Percentiles rank a stretch among this genome's conserved stretches.
Conservation (phyloP, 2,329 filamentous ascomycete species). For the Cytospora leucostoma region DNA sequence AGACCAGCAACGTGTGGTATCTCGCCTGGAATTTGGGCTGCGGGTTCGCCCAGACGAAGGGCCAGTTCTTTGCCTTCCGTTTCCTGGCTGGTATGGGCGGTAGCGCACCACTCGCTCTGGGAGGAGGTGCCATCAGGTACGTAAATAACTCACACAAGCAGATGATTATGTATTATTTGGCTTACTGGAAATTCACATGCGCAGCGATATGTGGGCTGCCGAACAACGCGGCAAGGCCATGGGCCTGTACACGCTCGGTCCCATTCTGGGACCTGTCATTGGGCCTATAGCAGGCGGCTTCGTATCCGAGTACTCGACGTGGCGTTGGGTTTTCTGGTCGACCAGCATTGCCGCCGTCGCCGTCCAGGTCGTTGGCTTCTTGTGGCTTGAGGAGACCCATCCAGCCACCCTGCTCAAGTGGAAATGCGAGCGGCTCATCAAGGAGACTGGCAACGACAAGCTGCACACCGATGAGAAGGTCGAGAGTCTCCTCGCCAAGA, state of each 20-base stretch:
- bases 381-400: conserved; percentile 68
- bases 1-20: conserved; percentile 50
- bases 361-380: conserved; percentile 58
- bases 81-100: conserved; percentile 53
- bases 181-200: no score
- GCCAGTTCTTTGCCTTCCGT: conserved; percentile 45
- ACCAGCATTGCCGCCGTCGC: conserved; percentile 62
- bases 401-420: conserved; percentile 60
- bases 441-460: conserved; percentile 55
- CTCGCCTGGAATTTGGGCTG: conserved; percentile 51
- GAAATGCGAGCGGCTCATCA: conserved; percentile 56
- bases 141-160: no score
- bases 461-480: conserved; percentile 53
- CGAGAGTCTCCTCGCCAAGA: conserved; percentile 30
- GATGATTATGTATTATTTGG: no score
- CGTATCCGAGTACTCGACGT: conserved; percentile 63
- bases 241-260: conserved; percentile 62
- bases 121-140: conserved; percentile 39
- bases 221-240: conserved; percentile 65
- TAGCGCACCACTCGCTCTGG: conserved; percentile 47
- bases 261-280: conserved; percentile 64
- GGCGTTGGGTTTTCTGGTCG: conserved; percentile 74
- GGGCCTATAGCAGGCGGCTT: conserved; percentile 68
- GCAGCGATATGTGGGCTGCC: conserved; percentile 51
- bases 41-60: conserved; percentile 42